Base-by-base conservation (phyloP, 441 rosid species). In the Breynia disticha region DNA sequence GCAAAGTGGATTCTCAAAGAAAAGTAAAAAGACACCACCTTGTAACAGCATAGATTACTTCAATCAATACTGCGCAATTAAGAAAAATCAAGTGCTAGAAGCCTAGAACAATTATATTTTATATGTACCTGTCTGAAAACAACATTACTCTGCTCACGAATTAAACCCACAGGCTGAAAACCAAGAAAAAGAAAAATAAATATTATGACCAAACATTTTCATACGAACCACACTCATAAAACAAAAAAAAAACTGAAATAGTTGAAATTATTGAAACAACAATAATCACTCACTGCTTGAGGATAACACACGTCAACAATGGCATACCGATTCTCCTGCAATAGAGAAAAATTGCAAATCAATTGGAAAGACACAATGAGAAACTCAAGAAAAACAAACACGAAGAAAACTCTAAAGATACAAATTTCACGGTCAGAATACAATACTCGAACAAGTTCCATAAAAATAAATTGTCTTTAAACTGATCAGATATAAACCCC, bases 281-380 rank as follows among this genome's bases (percentile, higher is more conserved):
- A 54, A 22, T 42, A 7, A 55, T 28, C 48, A 79, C 93, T 83
- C 58, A 90, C 96, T 19, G 90, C 58, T 54, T 80, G 70, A 28
- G 96, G 96, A 64, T 79, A 83, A 76, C 90, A 86, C 44, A 86
- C 96, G 71, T 91, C 98, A 22, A 87, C 84, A n/a, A 87, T 59
- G 22, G 76, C 79, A 72, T 91, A 87, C 20, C 94, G 93, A 54
- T 83, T 91, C 75, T 91, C 98, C 94, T 90, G 79, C 70, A 80
- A 59, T 42, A 15, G 38, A 48, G 59, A 46, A 11, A 48, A 28
- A 57, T 22, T 22, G 8, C 35, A 35, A 51, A 65, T 62, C 41
- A 55, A 46, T 9, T 41, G 53, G 42, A 38, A 42, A 46, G 46
- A 28, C 11, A 50, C 50, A n/a, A 19, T 19, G 11, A 56, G 19